These are phyloP conservation scores for Turnera subulata DNA, from an alignment of 345 rosid genomes.

Conservation along the genomic window DNA sequence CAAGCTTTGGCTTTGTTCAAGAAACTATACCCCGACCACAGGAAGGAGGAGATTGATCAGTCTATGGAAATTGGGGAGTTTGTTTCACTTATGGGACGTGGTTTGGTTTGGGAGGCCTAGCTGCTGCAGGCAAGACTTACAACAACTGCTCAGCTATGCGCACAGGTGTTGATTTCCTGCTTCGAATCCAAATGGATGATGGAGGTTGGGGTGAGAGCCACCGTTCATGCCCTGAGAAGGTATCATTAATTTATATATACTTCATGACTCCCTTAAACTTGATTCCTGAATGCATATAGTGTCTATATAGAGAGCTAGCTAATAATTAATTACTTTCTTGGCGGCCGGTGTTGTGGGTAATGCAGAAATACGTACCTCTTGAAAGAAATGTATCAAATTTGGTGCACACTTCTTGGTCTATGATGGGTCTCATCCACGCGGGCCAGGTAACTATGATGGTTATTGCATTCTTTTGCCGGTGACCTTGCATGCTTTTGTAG, in stretches of 20 bases:
- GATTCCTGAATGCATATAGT: too few relatives aligned
- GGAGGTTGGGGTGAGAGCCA: conserved; percentile 70
- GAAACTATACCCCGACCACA: conserved; percentile 2
- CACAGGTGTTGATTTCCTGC: background rate
- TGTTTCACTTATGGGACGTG: background rate
- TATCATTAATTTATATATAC: too few relatives aligned
- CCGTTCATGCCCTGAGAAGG: conserved; percentile 53
- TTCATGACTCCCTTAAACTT: too few relatives aligned
- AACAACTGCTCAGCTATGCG: background rate
- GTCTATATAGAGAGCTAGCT: too few relatives aligned
- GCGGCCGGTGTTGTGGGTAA: background rate
- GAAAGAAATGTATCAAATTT: conserved; percentile 46
- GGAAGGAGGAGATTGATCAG: too few relatives aligned
- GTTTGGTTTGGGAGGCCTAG: background rate
- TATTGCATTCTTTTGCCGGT: too few relatives aligned
- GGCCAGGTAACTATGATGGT: conserved; percentile 42
- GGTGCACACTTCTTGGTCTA: conserved; percentile 54
- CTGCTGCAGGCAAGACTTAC: background rate
- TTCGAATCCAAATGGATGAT: conserved; percentile 25
- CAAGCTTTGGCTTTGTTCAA: too few relatives aligned
- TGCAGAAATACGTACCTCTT: conserved; percentile 42
- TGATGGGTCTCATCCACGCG: conserved; percentile 54
- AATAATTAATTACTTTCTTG: too few relatives aligned
- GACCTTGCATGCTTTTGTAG: too few relatives aligned
- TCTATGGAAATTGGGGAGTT: background rate